Conservation (phyloP, 192 early-diverging fungal genomes). For the Dissophora ornata region DNA sequence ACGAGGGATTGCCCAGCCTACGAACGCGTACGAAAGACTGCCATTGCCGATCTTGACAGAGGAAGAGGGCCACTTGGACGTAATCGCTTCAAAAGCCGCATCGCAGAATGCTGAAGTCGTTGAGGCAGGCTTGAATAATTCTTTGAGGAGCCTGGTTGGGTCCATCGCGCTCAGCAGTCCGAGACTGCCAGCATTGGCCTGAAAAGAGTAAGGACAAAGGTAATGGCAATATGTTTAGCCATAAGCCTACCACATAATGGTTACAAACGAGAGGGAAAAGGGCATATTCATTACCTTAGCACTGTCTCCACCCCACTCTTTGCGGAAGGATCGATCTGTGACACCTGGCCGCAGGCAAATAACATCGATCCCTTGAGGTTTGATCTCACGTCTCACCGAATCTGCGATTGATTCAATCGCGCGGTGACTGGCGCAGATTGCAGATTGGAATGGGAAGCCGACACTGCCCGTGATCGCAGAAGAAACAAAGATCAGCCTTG, state of each 20-base stretch:
- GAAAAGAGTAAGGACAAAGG: too few species aligned
- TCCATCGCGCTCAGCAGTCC: slow-evolving; percentile 34
- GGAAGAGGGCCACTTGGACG: slow-evolving; percentile 4
- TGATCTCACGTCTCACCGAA: slow-evolving; percentile 57
- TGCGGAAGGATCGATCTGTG: slow-evolving; percentile 26
- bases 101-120: slow-evolving; percentile 31
- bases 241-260: too few species aligned
- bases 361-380: slow-evolving; percentile 60
- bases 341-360: slow-evolving; percentile 36
- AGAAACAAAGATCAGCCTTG: slow-evolving; percentile 32
- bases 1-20: slow-evolving; percentile 34
- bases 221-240: too few species aligned
- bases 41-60: slow-evolving; percentile 27
- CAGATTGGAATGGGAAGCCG: slow-evolving; percentile 43
- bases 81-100: slow-evolving; percentile 45
- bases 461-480: slow-evolving; percentile 43
- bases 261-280: too few species aligned
- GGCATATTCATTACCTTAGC: slow-evolving; percentile 12
- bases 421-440: slow-evolving; percentile 60
- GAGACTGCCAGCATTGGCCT: slow-evolving; percentile 5
- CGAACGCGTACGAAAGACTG: slow-evolving; percentile 44
- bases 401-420: slow-evolving; percentile 59
- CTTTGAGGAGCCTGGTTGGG: slow-evolving; percentile 18
- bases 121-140: slow-evolving; percentile 18
- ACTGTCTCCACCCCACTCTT: slow-evolving; percentile 24